Evolutionary conservation across 78 protist species (phyloP).

Genomic region (Anaeramoeba flamelloides): DNA sequence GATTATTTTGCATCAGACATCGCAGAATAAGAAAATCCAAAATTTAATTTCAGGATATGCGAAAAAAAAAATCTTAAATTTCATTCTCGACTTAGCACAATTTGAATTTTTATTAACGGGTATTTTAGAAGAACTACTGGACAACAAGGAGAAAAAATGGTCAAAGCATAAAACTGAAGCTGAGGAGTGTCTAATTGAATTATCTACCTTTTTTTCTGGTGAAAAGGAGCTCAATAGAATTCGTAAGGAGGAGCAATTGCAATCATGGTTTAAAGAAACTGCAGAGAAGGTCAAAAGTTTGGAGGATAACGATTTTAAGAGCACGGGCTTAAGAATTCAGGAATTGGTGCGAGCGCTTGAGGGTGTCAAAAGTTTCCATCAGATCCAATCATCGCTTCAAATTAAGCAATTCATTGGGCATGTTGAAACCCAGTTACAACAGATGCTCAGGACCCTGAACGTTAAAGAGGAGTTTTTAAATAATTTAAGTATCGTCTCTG

Average conservation of each 20-base stretch:
- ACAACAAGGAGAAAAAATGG: constrained; percentile 48
- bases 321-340: constrained; percentile 71
- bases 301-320: not conserved
- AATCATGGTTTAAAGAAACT: constrained; percentile 60
- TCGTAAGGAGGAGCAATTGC: constrained; percentile 52
- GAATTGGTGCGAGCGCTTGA: constrained; percentile 66
- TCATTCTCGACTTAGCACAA: constrained; percentile 69
- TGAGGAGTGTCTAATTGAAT: constrained; percentile 35
- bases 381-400: constrained; percentile 32
- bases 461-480: not conserved
- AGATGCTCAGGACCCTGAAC: constrained; percentile 67
- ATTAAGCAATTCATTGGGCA: constrained; percentile 63
- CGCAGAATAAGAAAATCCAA: constrained; percentile 25
- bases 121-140: constrained; percentile 31
- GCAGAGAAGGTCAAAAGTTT: constrained; percentile 22
- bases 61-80: constrained; percentile 23
- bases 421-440: constrained; percentile 41
- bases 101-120: constrained; percentile 56
- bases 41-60: constrained; percentile 9
- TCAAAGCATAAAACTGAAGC: constrained; percentile 34
- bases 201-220: constrained; percentile 66
- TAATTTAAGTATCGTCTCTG: not conserved
- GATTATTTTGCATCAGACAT: constrained; percentile 49
- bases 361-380: constrained; percentile 78
- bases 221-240: constrained; percentile 55